Evolutionary conservation across 2,329 filamentous ascomycete genomes (phyloP).

Genomic region (Nannizzia gypsea): DNA sequence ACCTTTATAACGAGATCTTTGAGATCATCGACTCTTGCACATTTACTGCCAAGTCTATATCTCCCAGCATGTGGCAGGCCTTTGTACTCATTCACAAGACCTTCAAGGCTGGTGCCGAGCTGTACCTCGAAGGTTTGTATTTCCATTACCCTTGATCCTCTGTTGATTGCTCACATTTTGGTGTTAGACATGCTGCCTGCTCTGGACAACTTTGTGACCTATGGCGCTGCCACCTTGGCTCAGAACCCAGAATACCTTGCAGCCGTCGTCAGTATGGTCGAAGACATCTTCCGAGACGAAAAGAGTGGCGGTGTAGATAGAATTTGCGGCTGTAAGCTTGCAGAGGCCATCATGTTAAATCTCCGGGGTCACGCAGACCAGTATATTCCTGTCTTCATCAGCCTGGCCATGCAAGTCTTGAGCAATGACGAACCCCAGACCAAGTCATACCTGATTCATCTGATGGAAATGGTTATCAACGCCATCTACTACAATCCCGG

Average conservation of each 20-base stretch:
- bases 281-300: slow-evolving; percentile 83
- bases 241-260: slow-evolving; percentile 78
- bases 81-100: slow-evolving; percentile 95
- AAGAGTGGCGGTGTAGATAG: slow-evolving; percentile 89
- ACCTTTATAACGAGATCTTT: slow-evolving; percentile 96
- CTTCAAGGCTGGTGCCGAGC: slow-evolving; percentile 91
- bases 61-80: slow-evolving; percentile 94
- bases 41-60: slow-evolving; percentile 91
- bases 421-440: slow-evolving; percentile 63
- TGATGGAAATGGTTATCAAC: slow-evolving; percentile 99
- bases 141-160: neutral
- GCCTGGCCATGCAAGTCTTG: slow-evolving; percentile 75
- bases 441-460: slow-evolving; percentile 86
- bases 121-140: slow-evolving; percentile 64
- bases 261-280: slow-evolving; percentile 85
- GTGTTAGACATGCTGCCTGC: slow-evolving; percentile 80
- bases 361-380: slow-evolving; percentile 78
- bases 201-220: slow-evolving; percentile 94
- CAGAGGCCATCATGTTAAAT: slow-evolving; percentile 94
- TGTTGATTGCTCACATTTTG: neutral
- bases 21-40: slow-evolving; percentile 99
- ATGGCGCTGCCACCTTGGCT: slow-evolving; percentile 66
- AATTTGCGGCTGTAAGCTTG: slow-evolving; percentile 94
- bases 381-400: slow-evolving; percentile 78
- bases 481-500: slow-evolving; percentile 93